These are phyloP conservation scores for Candida schatavii DNA, from an alignment of 805 yeast species.

Conservation along the genomic window DNA sequence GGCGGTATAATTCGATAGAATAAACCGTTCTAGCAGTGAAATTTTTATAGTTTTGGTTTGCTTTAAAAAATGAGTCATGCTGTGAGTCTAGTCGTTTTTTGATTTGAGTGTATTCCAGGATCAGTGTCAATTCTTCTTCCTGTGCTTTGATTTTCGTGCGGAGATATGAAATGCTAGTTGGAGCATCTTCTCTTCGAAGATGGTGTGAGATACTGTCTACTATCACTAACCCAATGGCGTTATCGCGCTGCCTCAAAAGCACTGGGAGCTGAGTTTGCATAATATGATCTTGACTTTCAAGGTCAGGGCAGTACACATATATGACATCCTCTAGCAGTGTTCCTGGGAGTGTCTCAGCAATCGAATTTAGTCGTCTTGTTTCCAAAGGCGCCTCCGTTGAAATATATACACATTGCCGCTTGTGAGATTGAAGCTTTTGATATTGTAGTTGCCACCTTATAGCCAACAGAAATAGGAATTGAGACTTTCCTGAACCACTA, in stretches of 20 bases:
- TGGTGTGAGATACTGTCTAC: constrained; percentile 87
- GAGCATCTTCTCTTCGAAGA: constrained; percentile 53
- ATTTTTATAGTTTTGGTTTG: constrained; percentile 21
- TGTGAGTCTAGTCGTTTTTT: constrained; percentile 16
- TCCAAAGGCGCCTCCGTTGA: constrained; percentile 76
- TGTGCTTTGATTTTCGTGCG: constrained; percentile 21
- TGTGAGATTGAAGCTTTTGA: not conserved
- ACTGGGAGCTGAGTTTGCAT: constrained; percentile 66
- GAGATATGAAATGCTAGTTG: constrained; percentile 35
- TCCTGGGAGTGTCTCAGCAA: constrained; percentile 7
- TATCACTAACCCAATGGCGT: constrained; percentile 52
- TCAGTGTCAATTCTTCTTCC: constrained; percentile 10
- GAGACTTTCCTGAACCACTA: constrained; percentile 85
- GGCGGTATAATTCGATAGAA: constrained; percentile 41
- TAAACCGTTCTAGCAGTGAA: constrained; percentile 42
- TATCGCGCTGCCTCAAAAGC: constrained; percentile 27
- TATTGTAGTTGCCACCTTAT: constrained; percentile 46
- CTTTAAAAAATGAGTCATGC: constrained; percentile 19
- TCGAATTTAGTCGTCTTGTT: constrained; percentile 51
- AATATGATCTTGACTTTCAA: constrained; percentile 74
- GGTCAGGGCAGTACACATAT: constrained; percentile 59
- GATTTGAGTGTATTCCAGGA: constrained; percentile 13
- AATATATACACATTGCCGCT: constrained; percentile 49
- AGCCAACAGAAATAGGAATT: constrained; percentile 65
- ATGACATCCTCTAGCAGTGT: constrained; percentile 37